Evolutionary conservation across 2,329 filamentous ascomycete genomes (phyloP).

Genomic region (Acarospora socialis): DNA sequence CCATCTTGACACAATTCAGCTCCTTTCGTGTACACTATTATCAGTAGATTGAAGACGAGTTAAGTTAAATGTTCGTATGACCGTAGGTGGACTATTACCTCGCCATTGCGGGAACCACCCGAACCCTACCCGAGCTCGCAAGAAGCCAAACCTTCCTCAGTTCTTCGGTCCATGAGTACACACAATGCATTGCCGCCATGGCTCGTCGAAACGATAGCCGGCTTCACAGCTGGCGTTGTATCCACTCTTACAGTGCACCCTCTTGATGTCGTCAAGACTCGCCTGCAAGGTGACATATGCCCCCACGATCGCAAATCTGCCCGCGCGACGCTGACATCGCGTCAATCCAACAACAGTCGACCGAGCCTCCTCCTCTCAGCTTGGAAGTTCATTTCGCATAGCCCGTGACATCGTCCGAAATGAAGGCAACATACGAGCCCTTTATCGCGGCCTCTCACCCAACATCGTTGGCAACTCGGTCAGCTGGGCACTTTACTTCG

Average conservation of each 20-base stretch:
- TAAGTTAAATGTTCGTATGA: too few species aligned
- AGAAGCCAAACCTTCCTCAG: not conserved
- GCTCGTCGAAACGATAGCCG: slow-evolving; percentile 73
- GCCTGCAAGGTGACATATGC: slow-evolving; percentile 90
- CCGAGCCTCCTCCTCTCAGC: slow-evolving; percentile 32
- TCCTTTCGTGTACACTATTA: too few species aligned
- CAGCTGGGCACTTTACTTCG: slow-evolving; percentile 87
- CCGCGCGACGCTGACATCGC: slow-evolving; percentile 12
- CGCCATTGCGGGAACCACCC: too few species aligned
- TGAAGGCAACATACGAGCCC: slow-evolving; percentile 47
- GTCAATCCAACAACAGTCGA: slow-evolving; percentile 32
- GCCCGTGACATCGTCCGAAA: slow-evolving; percentile 36
- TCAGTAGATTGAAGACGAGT: too few species aligned
- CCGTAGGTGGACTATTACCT: too few species aligned
- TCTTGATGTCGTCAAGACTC: slow-evolving; percentile 90
- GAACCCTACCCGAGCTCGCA: too few species aligned
- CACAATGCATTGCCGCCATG: slow-evolving; percentile 54
- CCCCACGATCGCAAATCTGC: slow-evolving; percentile 18
- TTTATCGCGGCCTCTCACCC: slow-evolving; percentile 81
- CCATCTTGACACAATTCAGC: too few species aligned
- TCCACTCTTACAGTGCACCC: slow-evolving; percentile 50
- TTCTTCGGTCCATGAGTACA: slow-evolving; percentile 28
- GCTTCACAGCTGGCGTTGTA: slow-evolving; percentile 74
- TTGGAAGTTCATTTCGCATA: slow-evolving; percentile 40
- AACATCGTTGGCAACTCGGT: slow-evolving; percentile 84